Base-by-base conservation (phyloP, 176 grass and related monocot genomes). In the Bothriochloa decipiens region DNA sequence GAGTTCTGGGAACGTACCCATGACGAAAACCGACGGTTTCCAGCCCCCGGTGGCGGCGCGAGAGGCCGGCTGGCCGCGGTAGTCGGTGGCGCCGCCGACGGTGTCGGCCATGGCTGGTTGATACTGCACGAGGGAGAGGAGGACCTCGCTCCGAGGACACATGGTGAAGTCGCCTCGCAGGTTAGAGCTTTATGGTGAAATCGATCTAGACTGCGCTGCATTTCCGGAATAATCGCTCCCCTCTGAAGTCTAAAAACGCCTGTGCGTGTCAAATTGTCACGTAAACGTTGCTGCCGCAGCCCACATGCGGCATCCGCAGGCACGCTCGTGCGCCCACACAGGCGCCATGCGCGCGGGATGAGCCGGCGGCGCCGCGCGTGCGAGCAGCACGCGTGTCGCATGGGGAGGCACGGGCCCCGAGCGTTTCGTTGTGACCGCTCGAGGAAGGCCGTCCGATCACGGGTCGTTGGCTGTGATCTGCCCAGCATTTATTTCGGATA, bases 11-110 rank as follows among this genome's bases (percentile, higher is more conserved):
- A 11, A 43, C 72, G 72, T 88, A 98, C 96, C 87, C 74, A 95
- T 95, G 82, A 98, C 81, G 76, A 98, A 98, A 0, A 74, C 43
- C 39, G 93, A 90, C 12, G 96, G 88, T 39, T 20, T 93, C 96
- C 96, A 98, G 11, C 96, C 83, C 17, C 96, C 96, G 40, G 91
- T 91, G 89, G 91, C 37, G 72, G 83, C 85, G 0, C 87, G 89
- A 28, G 76, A 84, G 33, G 84, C 82, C 4, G 79, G 87, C 9
- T 40, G 72, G 35, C 96, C 91, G 20, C 42, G 70, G 89, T 81
- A 89, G 78, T 98, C 76, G 76, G 76, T 80, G 22, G 90, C 93
- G 47, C 79, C 90, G 27, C 33, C 72, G 78, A 89, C 83, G 53
- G 72, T 53, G 33, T 82, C 88, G 57, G 14, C 65, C 88, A 90